phyloP scores from a whole-genome alignment of 2,329 filamentous ascomycete genomes.

The Calcarisporium arbuscula region DNA sequence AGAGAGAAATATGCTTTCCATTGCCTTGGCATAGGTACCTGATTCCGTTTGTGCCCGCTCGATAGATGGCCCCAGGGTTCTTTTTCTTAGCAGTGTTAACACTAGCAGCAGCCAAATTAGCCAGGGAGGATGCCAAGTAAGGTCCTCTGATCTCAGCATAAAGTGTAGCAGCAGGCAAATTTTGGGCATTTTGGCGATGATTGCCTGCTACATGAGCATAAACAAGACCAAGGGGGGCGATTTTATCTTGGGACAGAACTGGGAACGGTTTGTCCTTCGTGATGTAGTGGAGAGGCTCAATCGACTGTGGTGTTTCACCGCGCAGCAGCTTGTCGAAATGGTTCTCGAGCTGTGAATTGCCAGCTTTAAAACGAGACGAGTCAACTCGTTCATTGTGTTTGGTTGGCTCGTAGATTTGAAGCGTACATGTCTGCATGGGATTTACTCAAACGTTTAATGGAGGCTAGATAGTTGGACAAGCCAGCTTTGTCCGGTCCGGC shows the following conservation, averaged over 20 bases:
- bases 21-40: conserved; percentile 78
- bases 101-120: conserved; percentile 82
- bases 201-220: conserved; percentile 68
- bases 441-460: conserved; percentile 80
- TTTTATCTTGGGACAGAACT: conserved; percentile 66
- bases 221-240: conserved; percentile 70
- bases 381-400: conserved; percentile 81
- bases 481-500: conserved; percentile 79
- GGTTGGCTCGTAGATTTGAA: conserved; percentile 88
- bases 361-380: conserved; percentile 68
- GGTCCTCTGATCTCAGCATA: conserved; percentile 83
- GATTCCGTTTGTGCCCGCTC: conserved; percentile 84
- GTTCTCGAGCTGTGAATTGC: conserved; percentile 76
- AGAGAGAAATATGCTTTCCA: conserved; percentile 80
- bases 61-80: conserved; percentile 76
- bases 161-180: conserved; percentile 69
- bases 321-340: conserved; percentile 73
- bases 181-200: conserved; percentile 44
- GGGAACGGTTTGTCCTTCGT: conserved; percentile 88
- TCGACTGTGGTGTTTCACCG: conserved; percentile 67
- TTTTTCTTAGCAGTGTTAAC: conserved; percentile 78
- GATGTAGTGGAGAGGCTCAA: conserved; percentile 88
- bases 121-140: conserved; percentile 75
- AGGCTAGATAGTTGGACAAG: conserved; percentile 77
- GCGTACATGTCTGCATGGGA: conserved; percentile 78